Evolutionary conservation across 23 red algal genomes (phyloP).

Genomic region (Agarophyton chilense): DNA sequence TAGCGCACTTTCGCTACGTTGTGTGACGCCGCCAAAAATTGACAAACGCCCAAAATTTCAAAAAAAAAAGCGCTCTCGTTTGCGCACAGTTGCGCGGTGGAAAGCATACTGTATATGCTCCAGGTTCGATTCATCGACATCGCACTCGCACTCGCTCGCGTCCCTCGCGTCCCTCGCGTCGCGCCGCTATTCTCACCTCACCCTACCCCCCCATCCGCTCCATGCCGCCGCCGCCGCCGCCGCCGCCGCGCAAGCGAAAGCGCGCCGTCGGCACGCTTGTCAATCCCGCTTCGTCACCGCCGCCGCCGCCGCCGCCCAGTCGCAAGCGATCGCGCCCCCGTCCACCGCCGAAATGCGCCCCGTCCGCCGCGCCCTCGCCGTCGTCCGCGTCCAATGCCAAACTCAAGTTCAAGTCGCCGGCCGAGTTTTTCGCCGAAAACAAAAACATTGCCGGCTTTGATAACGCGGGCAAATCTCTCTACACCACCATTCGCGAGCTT

Average conservation of each 20-base stretch:
- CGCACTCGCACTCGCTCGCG: no score
- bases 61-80: no score
- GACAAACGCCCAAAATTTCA: no score
- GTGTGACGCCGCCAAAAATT: no score
- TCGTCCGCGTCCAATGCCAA: neutral
- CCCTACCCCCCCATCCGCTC: no score
- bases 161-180: no score
- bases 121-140: no score
- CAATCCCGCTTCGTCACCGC: neutral
- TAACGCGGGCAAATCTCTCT: conserved; percentile 89
- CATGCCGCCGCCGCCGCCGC: neutral
- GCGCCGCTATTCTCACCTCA: no score
- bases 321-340: neutral
- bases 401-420: conserved; percentile 87
- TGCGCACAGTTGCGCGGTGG: no score
- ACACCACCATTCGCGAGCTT: conserved; percentile 92
- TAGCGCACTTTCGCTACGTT: no score
- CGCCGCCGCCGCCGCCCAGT: neutral
- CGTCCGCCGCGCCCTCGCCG: no score
- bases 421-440: conserved; percentile 98
- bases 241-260: neutral
- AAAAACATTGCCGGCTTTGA: conserved; percentile 99
- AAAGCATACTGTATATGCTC: no score
- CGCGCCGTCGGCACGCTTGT: neutral
- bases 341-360: neutral